Percentiles rank a stretch among this genome's conserved stretches.
These are phyloP conservation scores for Rhizophora mangle DNA, from an alignment of 345 rosid species.

Conservation along the genomic window DNA sequence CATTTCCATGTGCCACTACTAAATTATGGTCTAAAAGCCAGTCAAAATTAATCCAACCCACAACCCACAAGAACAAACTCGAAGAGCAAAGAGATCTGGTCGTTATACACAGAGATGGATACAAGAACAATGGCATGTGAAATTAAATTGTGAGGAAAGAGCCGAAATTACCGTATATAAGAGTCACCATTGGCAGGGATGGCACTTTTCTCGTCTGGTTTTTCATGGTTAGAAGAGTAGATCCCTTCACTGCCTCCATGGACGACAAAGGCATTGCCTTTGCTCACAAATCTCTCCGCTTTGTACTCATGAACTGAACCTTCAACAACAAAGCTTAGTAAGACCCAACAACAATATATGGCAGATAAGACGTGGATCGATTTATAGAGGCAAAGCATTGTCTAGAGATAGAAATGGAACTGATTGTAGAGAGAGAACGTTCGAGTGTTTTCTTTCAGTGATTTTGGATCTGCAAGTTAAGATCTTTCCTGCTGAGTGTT, in stretches of 20 bases:
- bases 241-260: constrained; percentile 97
- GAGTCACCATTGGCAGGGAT: constrained; percentile 45
- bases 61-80: constrained; percentile 5
- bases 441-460: background rate
- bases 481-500: constrained; percentile 4
- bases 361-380: constrained; percentile 23
- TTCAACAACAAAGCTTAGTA: constrained; percentile 23
- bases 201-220: constrained; percentile 22
- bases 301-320: constrained; percentile 88
- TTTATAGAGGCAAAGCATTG: constrained; percentile 21
- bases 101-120: background rate
- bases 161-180: constrained; percentile 55
- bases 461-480: constrained; percentile 37
- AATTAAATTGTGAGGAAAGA: background rate
- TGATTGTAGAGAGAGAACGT: background rate
- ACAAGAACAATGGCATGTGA: background rate
- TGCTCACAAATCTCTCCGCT: constrained; percentile 61
- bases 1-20: background rate
- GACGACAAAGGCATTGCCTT: constrained; percentile 89
- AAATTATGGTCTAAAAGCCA: background rate
- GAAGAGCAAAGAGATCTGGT: constrained; percentile 12
- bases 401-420: constrained; percentile 3
- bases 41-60: constrained; percentile 8
- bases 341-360: constrained; percentile 22
- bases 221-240: constrained; percentile 53